Base-by-base conservation (phyloP, 75 land plant genomes). In the Picea glauca region DNA sequence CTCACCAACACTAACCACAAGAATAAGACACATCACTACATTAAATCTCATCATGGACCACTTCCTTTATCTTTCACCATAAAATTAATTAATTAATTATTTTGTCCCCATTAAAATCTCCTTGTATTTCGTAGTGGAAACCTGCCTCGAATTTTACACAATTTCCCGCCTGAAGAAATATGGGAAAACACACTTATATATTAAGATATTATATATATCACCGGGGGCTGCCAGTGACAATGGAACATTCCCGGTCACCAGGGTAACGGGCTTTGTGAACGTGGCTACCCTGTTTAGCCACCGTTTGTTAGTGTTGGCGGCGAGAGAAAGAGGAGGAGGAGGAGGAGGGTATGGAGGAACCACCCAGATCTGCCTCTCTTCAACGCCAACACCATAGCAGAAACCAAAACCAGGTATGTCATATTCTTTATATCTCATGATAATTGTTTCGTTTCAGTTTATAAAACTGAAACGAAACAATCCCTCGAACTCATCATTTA, bases 91-190 rank as follows among this genome's bases (percentile, higher is more conserved):
- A 50, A 50, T 50, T 50, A 9, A 50, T 50, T 50, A 50, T 50
- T 50, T 50, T 13, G 3, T 31, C 40, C 40, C 70, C 43, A 33
- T 3, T 50, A 50, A 66, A 66, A 66, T 14, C 70, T 32, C 35
- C 35, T 5, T 18, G 17, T 33, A 66, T 7, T 33, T 66, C 20
- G 18, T 13, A 65, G 67, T 15, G 56, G 56, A 50, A 11, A 1
- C 12, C 56, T 50, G 56, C 17, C 70, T 15, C 17, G 18, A 32
- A 11, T 66, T 66, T 26, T 66, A 66, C 35, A 66, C 17, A 70
- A 70, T 40, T 70, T 70, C 73, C 73, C 73, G 73, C 73, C 54
- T 54, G 43, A 70, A 32, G 23, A 68, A 68, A 68, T 38, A 68
- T 38, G 14, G 40, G 9, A 68, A 8, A 66, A 68, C 18, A 38